Conservation (phyloP, 371 early-diverging fungal genomes). For the Mucor mucedo region DNA sequence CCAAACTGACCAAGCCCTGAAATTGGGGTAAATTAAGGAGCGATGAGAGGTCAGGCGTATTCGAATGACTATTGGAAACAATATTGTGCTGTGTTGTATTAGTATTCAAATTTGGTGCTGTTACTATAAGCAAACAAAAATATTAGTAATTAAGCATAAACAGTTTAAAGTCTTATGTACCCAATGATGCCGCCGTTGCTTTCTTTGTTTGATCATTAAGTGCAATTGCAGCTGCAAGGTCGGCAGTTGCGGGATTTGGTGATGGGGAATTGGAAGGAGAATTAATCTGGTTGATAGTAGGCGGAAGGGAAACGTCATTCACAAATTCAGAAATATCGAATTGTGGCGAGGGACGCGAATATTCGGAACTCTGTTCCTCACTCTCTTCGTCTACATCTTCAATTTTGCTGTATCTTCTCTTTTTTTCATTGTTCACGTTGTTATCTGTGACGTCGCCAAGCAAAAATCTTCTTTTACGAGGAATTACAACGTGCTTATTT, state of each 20-base stretch:
- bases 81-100: conserved; percentile 3
- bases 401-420: conserved; percentile 28
- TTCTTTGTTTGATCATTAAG: conserved; percentile 51
- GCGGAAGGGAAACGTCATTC: conserved; percentile 13
- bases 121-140: background rate
- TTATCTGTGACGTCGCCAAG: conserved; percentile 35
- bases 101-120: conserved; percentile 5
- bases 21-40: conserved; percentile 35
- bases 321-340: conserved; percentile 36
- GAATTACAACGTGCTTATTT: conserved; percentile 56
- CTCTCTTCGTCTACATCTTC: conserved; percentile 39
- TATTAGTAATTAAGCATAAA: background rate
- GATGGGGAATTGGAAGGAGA: conserved; percentile 6
- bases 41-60: conserved; percentile 24
- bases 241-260: conserved; percentile 32
- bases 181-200: conserved; percentile 30
- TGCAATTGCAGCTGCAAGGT: conserved; percentile 49
- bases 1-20: conserved; percentile 33
- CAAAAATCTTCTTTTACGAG: conserved; percentile 58
- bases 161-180: conserved; percentile 5
- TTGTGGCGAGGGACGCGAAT: conserved; percentile 10
- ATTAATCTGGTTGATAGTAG: conserved; percentile 5
- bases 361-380: conserved; percentile 26
- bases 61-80: background rate
- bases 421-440: conserved; percentile 3